Base-by-base conservation (phyloP, 2,329 filamentous ascomycete genomes). In the Chaetothyriales sp. region DNA sequence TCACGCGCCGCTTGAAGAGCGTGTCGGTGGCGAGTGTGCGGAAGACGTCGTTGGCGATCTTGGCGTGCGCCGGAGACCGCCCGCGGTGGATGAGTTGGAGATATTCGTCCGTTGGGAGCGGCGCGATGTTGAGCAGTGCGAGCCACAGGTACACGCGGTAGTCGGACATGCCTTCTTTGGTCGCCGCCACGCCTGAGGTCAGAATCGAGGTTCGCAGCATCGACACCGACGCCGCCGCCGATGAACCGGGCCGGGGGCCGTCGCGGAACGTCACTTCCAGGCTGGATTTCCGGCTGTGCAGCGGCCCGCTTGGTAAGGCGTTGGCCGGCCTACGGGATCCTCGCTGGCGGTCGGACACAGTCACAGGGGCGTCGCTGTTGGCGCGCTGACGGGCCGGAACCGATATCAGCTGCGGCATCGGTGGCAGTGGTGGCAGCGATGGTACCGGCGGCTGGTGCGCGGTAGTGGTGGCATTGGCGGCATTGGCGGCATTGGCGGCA, bases 41-140 rank as follows among this genome's bases (percentile, higher is more conserved):
- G 68, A 97, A 97, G 43, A 92, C 95, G 68, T 98, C 92, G 69
- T 98, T 95, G 66, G 89, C 86, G 65, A 98, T 98, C 72, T 98
- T 98, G 63, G 87, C 82, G 71, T 98, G 95, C 46, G 89, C 89
- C 0, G 90, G 89, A 2, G 90, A 97, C 20, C 90, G 86, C 56
- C 92, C 90, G 57, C 92, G 87, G 64, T 94, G 89, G 58, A 98
- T 85, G 45, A 97, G 83, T 52, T 80, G 78, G 58, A 97, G 85
- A 67, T 98, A 98, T 55, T 84, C 77, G 62, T 95, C 86, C 53
- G 92, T 95, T 45, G 83, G 78, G 57, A 95, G 74, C 44, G 94
- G 81, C 5, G 88, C 83, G 29, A 89, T 83, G 64, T 95, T 86
- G 61, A 98, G 83, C 10, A 98, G 80, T 60, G 95, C 86, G 43